Percentiles rank a stretch among this genome's conserved stretches.
These are phyloP conservation scores for Pleurotus tuoliensis DNA, from an alignment of 768 basidiomycete species.

Conservation along the genomic window DNA sequence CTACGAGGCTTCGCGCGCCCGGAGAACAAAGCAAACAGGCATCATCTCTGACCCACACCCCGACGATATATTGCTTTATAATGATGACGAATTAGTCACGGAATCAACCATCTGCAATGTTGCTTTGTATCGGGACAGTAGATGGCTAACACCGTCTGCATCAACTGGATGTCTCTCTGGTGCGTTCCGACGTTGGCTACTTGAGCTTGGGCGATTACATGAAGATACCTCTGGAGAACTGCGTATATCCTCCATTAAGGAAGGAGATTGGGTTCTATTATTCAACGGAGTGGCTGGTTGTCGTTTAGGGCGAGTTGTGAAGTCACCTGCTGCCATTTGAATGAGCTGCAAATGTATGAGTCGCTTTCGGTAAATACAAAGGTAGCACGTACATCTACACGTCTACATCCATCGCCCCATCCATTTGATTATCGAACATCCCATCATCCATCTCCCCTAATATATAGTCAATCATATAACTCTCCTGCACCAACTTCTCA, in stretches of 20 bases:
- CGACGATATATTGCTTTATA: slow-evolving; percentile 66
- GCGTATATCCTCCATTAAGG: slow-evolving; percentile 34
- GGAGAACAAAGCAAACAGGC: slow-evolving; percentile 17
- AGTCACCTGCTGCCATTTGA: not conserved
- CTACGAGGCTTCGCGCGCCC: slow-evolving; percentile 62
- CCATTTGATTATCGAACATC: slow-evolving; percentile 52
- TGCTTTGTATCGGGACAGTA: slow-evolving; percentile 51
- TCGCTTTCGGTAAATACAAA: not conserved
- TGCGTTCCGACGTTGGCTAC: slow-evolving; percentile 63
- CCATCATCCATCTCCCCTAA: slow-evolving; percentile 86
- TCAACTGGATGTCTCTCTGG: slow-evolving; percentile 70
- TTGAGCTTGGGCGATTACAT: slow-evolving; percentile 52
- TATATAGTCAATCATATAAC: slow-evolving; percentile 90
- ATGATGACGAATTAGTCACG: slow-evolving; percentile 42
- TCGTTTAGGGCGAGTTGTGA: slow-evolving; percentile 46
- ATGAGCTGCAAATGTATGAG: not conserved
- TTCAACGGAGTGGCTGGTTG: slow-evolving; percentile 76
- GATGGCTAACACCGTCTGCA: slow-evolving; percentile 66
- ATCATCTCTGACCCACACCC: slow-evolving; percentile 25
- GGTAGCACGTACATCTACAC: not conserved
- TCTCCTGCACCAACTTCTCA: slow-evolving; percentile 88
- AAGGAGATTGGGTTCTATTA: slow-evolving; percentile 64
- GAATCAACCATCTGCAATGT: slow-evolving; percentile 74
- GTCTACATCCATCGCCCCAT: slow-evolving; percentile 29
- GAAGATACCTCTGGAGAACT: slow-evolving; percentile 46